Conservation (phyloP, 2,329 filamentous ascomycete genomes). For the Ustilaginoidea virens region DNA sequence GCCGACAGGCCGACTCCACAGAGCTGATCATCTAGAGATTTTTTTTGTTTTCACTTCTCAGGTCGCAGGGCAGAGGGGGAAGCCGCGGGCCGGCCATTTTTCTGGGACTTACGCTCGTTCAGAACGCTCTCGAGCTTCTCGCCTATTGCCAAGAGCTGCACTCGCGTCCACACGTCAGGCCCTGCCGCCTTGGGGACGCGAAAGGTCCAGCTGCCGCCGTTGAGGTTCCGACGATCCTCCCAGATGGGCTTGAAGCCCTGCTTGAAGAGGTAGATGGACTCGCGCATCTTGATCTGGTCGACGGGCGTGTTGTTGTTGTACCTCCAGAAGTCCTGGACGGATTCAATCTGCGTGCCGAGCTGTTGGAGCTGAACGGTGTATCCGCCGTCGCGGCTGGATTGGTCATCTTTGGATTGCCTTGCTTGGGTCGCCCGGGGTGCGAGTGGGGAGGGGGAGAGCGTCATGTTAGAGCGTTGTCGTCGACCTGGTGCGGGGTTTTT, state of each 20-base stretch:
- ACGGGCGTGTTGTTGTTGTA: constrained; percentile 72
- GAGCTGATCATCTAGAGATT: constrained; percentile 74
- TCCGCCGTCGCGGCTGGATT: constrained; percentile 17
- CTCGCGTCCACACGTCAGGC: constrained; percentile 64
- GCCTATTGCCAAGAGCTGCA: constrained; percentile 70
- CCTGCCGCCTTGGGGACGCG: constrained; percentile 63
- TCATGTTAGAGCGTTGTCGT: no score
- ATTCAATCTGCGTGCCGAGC: constrained; percentile 53
- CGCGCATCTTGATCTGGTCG: constrained; percentile 59
- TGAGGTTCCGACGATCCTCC: constrained; percentile 75
- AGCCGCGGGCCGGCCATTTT: no score
- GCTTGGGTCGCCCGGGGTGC: no score
- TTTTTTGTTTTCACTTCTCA: no score
- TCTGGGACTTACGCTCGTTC: constrained; percentile 49
- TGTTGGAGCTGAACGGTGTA: constrained; percentile 44
- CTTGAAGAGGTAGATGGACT: constrained; percentile 69
- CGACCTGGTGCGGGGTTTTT: no score
- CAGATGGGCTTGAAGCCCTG: constrained; percentile 61
- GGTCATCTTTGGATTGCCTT: constrained; percentile 19
- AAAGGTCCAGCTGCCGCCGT: constrained; percentile 86
- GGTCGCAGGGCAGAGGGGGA: no score
- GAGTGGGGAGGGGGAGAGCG: no score
- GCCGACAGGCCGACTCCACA: constrained; percentile 80
- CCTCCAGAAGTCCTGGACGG: constrained; percentile 72
- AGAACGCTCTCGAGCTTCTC: constrained; percentile 64